Base-by-base conservation (phyloP, 2,329 filamentous ascomycete genomes). In the Hypoxylon sp. region DNA sequence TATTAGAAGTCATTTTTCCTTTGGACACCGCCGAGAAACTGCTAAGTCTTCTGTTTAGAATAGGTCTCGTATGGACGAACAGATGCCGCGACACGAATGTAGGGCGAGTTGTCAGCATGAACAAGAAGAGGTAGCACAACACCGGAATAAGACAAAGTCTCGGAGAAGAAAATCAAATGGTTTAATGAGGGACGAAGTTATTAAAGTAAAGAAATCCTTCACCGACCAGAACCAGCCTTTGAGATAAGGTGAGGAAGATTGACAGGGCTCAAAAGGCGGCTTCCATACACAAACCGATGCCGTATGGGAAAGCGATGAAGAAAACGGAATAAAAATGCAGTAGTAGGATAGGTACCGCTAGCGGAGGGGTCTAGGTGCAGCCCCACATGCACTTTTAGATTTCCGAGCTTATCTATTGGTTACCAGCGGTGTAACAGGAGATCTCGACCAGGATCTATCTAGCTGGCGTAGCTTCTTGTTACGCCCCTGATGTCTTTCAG, bases 391-490 rank as follows among this genome's bases (percentile, higher is more conserved):
- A 13, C 4, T n/a, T n/a, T 54, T 44, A 19, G 29, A 40, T 43
- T 54, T 54, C 41, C 36, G 25, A 27, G 41, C 55, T 51, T 54
- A 51, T 57, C 51, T 29, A 59, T 59, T 59, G 55, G 55, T 47
- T 59, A 55, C 51, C 51, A 25, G 40, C 46, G 7, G 26, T 47
- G 37, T 41, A 11, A 46, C 45, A 9, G 26, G 19, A 47, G 37
- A 55, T 55, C 47, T 55, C 20, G 15, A 19, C 26, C 15, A 40
- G 23, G 52, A 36, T 49, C 35, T 16, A 5, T 25, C 9, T 9
- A 5, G n/a, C n/a, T n/a, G n/a, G n/a, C n/a, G n/a, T n/a, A n/a
- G 17, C 16, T 36, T 16, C 9, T 16, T 7, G 11, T 23, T 16
- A 25, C n/a, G 17, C 32, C 26, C 30, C 32, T 38, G 30, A 29